phyloP scores from a whole-genome alignment of 306 rosid species.

The Vigna unguiculata region DNA sequence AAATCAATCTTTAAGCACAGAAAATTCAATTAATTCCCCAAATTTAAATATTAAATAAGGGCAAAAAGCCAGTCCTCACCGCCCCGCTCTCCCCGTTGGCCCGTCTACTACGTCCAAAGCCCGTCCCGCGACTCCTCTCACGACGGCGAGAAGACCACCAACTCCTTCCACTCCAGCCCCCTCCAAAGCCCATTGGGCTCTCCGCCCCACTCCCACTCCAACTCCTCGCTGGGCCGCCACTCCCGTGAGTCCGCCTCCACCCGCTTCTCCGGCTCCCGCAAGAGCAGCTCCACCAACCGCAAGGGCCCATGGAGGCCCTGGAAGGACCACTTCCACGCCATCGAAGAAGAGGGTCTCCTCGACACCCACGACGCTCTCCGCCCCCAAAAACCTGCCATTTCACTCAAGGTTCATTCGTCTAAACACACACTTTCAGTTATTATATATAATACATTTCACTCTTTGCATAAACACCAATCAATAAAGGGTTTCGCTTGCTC shows the following conservation, averaged over 20 bases:
- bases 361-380: constrained; percentile 61
- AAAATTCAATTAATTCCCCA: too few relatives aligned
- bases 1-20: too few relatives aligned
- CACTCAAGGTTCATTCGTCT: constrained; percentile 58
- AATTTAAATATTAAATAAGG: too few relatives aligned
- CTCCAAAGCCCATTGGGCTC: constrained; percentile 87
- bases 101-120: constrained; percentile 83
- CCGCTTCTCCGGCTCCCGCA: constrained; percentile 76
- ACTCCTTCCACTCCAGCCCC: constrained; percentile 84
- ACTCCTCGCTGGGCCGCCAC: constrained; percentile 85
- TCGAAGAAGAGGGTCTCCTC: constrained; percentile 88
- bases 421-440: too few relatives aligned
- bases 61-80: too few relatives aligned
- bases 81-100: constrained; percentile 65
- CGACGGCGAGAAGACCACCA: constrained; percentile 90
- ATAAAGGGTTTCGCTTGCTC: constrained; percentile 64
- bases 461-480: constrained; percentile 68
- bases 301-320: constrained; percentile 64
- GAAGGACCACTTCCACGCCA: constrained; percentile 71
- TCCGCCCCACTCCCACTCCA: constrained; percentile 93
- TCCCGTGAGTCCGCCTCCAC: constrained; percentile 95
- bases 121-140: constrained; percentile 89
- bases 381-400: constrained; percentile 74
- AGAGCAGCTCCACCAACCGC: constrained; percentile 43
- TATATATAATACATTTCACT: too few relatives aligned